phyloP scores from a whole-genome alignment of 768 basidiomycete genomes.

The Trametes sanguinea region DNA sequence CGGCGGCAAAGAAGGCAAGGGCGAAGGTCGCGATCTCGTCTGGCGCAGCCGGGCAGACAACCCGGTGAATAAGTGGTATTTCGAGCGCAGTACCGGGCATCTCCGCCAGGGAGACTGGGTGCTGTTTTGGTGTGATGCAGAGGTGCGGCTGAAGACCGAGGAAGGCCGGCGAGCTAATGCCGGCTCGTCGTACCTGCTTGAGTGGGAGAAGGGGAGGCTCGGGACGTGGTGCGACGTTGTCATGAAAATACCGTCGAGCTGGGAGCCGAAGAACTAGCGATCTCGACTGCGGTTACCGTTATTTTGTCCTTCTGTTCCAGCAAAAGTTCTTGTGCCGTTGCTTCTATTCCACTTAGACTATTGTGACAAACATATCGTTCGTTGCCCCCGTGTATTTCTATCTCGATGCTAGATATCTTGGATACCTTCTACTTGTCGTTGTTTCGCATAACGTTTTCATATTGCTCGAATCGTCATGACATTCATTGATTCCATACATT shows the following conservation, averaged over 20 bases:
- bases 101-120: conserved; percentile 85
- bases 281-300: not conserved
- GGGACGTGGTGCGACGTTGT: conserved; percentile 68
- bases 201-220: conserved; percentile 76
- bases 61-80: conserved; percentile 99
- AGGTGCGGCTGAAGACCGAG: conserved; percentile 76
- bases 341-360: not conserved
- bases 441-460: conserved; percentile 1
- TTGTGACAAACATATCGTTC: conserved; percentile 3
- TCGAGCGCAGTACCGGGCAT: conserved; percentile 92
- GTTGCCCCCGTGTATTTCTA: conserved; percentile 11
- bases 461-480: not conserved
- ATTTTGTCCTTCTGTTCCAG: not conserved
- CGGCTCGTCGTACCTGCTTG: conserved; percentile 70
- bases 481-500: not conserved
- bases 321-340: not conserved
- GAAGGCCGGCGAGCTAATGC: conserved; percentile 63
- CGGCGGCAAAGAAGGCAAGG: conserved; percentile 86
- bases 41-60: conserved; percentile 95
- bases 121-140: conserved; percentile 98
- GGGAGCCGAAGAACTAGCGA: conserved; percentile 44
- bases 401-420: conserved; percentile 1
- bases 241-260: conserved; percentile 74
- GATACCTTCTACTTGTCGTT: not conserved
- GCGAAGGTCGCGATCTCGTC: conserved; percentile 91